These are phyloP conservation scores for Pleoardoris graminearum DNA, from an alignment of 2,329 filamentous ascomycete species.

Conservation along the genomic window DNA sequence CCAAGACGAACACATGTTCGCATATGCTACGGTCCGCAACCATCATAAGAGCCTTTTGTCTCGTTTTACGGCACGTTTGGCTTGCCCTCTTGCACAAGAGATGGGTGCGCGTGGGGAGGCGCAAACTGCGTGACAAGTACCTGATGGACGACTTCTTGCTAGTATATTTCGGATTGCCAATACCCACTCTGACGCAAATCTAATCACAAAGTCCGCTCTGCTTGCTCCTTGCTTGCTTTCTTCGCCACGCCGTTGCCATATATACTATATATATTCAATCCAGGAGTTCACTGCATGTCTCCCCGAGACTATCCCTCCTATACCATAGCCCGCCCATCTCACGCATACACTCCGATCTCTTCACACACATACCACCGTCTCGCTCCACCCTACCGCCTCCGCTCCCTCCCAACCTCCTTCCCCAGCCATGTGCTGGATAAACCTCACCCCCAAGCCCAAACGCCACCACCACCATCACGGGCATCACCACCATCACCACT, in stretches of 20 bases:
- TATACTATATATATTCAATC: too few relatives aligned
- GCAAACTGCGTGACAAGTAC: slow-evolving; percentile 6
- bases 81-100: neutral
- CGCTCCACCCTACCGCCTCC: slow-evolving; percentile 26
- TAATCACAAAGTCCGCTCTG: neutral
- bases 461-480: slow-evolving; percentile 21
- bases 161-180: slow-evolving; percentile 3
- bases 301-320: slow-evolving; percentile 20
- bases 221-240: neutral
- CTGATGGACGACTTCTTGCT: slow-evolving; percentile 1
- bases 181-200: neutral
- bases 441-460: slow-evolving; percentile 29
- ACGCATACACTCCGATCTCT: slow-evolving; percentile 26
- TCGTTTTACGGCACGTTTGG: slow-evolving; percentile 1
- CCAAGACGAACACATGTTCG: slow-evolving; percentile 33
- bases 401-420: slow-evolving; percentile 24
- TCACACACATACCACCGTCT: slow-evolving; percentile 26
- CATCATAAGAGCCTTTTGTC: slow-evolving; percentile 28
- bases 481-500: slow-evolving; percentile 19
- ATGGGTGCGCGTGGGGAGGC: slow-evolving; percentile 10
- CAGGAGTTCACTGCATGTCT: slow-evolving; percentile 31
- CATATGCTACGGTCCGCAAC: slow-evolving; percentile 27
- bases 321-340: slow-evolving; percentile 19
- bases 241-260: too few relatives aligned
- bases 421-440: slow-evolving; percentile 40